phyloP scores from a whole-genome alignment of 163 green algal species.

The Scenedesmus sp. region DNA sequence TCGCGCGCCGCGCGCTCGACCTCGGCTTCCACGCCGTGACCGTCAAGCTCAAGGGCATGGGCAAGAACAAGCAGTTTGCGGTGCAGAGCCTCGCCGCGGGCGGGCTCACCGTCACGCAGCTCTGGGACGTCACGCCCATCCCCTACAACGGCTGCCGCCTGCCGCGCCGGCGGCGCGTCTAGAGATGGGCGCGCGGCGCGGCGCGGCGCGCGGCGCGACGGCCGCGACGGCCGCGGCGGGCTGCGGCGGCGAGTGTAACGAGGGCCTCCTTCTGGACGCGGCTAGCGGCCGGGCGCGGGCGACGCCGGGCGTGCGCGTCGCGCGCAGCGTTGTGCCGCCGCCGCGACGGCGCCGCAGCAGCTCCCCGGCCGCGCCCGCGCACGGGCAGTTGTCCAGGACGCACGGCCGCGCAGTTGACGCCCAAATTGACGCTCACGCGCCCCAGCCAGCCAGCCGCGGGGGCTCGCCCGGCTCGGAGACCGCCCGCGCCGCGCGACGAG shows the following conservation, averaged over 20 bases:
- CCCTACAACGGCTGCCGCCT: slow-evolving; percentile 68
- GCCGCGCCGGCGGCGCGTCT: slow-evolving; percentile 61
- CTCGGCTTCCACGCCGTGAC: slow-evolving; percentile 52
- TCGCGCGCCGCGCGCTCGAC: slow-evolving; percentile 52
- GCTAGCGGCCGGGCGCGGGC: neutral
- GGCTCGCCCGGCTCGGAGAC: too few relatives aligned
- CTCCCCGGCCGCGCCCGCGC: too few relatives aligned
- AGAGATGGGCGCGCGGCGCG: too few relatives aligned
- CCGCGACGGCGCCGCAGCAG: neutral
- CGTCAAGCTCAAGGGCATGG: slow-evolving; percentile 61
- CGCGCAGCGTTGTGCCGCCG: neutral
- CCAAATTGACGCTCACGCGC: too few relatives aligned
- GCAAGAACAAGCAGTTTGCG: slow-evolving; percentile 65
- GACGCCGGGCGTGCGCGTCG: neutral
- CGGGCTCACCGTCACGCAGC: slow-evolving; percentile 55
- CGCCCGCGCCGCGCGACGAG: too few relatives aligned
- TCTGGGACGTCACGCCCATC: slow-evolving; percentile 64
- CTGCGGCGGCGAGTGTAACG: neutral
- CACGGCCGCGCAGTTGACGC: too few relatives aligned
- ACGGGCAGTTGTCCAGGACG: too few relatives aligned
- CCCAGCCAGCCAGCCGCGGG: too few relatives aligned
- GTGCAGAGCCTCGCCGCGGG: slow-evolving; percentile 53
- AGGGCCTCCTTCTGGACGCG: neutral
- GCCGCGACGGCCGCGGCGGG: neutral
- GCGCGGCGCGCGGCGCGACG: too few relatives aligned